phyloP scores from a whole-genome alignment of 441 rosid genomes.

The Mallotus repandus region DNA sequence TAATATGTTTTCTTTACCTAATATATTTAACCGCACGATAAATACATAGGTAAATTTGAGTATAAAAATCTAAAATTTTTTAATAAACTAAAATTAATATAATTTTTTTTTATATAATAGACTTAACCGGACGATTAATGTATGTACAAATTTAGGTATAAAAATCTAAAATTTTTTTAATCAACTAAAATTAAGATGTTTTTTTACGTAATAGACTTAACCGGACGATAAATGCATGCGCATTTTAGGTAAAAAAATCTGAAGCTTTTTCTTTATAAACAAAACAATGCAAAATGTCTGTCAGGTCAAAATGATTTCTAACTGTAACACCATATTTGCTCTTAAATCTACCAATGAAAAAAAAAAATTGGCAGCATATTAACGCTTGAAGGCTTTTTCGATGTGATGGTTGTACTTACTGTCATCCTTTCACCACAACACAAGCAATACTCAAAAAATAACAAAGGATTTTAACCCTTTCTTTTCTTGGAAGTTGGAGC shows the following conservation, averaged over 20 bases:
- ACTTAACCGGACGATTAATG: neutral
- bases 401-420: no score
- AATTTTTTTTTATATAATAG: neutral
- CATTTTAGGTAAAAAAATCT: neutral
- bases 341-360: neutral
- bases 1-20: neutral
- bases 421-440: neutral
- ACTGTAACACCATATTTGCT: slow-evolving; percentile 6
- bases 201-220: neutral
- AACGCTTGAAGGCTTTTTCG: no score
- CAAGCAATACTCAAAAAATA: neutral
- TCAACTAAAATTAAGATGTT: neutral
- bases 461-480: neutral
- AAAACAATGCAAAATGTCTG: neutral
- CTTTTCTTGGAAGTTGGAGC: neutral
- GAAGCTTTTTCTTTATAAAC: neutral
- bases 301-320: neutral
- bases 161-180: neutral
- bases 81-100: neutral
- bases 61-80: neutral
- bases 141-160: neutral
- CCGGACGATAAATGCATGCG: neutral
- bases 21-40: neutral
- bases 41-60: neutral
- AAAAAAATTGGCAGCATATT: no score